Evolutionary conservation across 2,329 filamentous ascomycete species (phyloP).

Genomic region (Verticillium alfalfae): DNA sequence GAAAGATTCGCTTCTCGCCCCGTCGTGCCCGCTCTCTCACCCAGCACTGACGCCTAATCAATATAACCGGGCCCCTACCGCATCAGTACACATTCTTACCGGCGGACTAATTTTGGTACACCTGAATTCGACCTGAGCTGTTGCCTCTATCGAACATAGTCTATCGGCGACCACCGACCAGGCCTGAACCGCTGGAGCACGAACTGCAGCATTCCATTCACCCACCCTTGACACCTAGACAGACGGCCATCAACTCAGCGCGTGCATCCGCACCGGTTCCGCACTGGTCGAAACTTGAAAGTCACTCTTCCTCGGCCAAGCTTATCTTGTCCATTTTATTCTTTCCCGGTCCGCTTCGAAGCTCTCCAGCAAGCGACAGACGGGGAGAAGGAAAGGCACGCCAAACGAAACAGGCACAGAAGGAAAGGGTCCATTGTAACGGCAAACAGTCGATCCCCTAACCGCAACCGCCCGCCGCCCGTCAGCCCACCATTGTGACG

Average conservation of each 20-base stretch:
- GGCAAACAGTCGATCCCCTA: background rate
- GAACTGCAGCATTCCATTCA: conserved; percentile 1
- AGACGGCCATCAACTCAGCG: background rate
- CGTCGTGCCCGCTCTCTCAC: background rate
- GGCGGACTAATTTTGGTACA: background rate
- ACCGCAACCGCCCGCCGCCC: background rate
- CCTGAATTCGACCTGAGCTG: background rate
- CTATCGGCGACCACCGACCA: background rate
- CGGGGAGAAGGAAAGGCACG: no score
- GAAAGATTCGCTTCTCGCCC: background rate
- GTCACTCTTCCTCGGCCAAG: background rate
- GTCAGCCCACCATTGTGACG: background rate
- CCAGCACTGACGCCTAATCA: background rate
- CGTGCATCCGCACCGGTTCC: background rate
- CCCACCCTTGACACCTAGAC: background rate
- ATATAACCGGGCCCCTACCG: background rate
- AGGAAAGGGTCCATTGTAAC: background rate
- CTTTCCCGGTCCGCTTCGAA: background rate
- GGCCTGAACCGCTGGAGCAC: background rate
- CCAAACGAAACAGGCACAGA: background rate
- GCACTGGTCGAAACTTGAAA: background rate
- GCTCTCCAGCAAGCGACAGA: background rate
- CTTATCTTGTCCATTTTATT: background rate
- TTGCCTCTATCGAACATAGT: background rate
- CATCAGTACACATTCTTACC: background rate